phyloP scores from a whole-genome alignment of 192 early-diverging fungal genomes.

The Mortierella hygrophila region DNA sequence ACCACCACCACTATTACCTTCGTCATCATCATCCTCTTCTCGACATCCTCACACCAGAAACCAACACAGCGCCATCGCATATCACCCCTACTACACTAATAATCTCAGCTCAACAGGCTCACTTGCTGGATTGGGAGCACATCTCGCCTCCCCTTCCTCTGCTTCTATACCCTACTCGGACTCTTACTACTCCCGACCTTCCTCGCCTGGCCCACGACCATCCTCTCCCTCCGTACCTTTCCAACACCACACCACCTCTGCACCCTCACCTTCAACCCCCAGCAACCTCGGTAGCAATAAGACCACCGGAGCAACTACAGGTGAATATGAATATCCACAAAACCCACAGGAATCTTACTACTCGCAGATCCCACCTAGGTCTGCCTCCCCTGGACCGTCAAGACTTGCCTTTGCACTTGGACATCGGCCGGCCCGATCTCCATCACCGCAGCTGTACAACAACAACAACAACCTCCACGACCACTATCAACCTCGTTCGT shows the following conservation, averaged over 20 bases:
- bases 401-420: slow-evolving; percentile 41
- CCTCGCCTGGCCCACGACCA: slow-evolving; percentile 31
- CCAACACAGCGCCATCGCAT: slow-evolving; percentile 18
- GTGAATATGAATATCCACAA: slow-evolving; percentile 48
- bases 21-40: neutral
- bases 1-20: neutral
- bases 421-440: slow-evolving; percentile 36
- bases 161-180: slow-evolving; percentile 23
- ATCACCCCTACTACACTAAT: slow-evolving; percentile 34
- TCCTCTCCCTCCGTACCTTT: slow-evolving; percentile 15
- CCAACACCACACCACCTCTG: slow-evolving; percentile 6
- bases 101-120: slow-evolving; percentile 8
- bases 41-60: slow-evolving; percentile 22
- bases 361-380: slow-evolving; percentile 26
- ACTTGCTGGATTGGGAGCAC: slow-evolving; percentile 9
- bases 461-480: slow-evolving; percentile 19
- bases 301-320: neutral
- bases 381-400: slow-evolving; percentile 27
- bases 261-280: slow-evolving; percentile 10
- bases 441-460: slow-evolving; percentile 37
- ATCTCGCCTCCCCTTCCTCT: slow-evolving; percentile 22
- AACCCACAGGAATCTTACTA: slow-evolving; percentile 53
- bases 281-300: slow-evolving; percentile 4
- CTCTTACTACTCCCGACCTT: slow-evolving; percentile 29
- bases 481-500: slow-evolving; percentile 17